A percentile compares a stretch with the other conserved stretches of the same genome.
phyloP scores from a whole-genome alignment of 345 rosid genomes.

The Populus ilicifolia region DNA sequence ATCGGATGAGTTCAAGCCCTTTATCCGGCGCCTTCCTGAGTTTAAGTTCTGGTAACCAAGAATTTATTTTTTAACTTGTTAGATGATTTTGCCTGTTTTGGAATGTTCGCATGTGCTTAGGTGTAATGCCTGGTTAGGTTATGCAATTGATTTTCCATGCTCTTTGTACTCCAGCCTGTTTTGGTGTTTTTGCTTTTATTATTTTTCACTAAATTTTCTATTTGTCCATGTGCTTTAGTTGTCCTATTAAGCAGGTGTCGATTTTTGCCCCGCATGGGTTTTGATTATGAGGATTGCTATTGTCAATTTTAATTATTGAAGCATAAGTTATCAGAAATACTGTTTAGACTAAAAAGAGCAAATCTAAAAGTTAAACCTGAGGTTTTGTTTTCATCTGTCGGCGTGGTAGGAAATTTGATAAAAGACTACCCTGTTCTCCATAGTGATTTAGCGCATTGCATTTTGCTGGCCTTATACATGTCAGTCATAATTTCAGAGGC shows the following conservation, averaged over 20 bases:
- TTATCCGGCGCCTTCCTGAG: constrained; percentile 79
- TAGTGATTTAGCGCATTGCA: background rate
- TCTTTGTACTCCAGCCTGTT: background rate
- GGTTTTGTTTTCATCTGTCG: background rate
- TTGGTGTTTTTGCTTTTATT: background rate
- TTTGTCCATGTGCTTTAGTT: background rate
- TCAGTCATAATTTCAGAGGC: background rate
- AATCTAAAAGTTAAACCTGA: background rate
- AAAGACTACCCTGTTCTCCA: background rate
- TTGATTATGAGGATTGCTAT: background rate
- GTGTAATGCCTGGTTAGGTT: background rate
- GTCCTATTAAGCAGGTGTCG: background rate
- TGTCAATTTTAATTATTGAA: background rate
- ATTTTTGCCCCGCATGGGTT: background rate
- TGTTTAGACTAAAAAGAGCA: background rate
- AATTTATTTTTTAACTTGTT: background rate
- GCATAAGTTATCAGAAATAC: background rate
- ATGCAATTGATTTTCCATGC: background rate
- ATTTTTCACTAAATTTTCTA: background rate
- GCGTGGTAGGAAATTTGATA: background rate
- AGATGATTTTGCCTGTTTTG: background rate
- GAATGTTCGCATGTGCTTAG: background rate
- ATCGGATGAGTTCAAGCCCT: constrained; percentile 69
- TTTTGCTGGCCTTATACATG: background rate
- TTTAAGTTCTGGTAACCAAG: constrained; percentile 67